Evolutionary conservation across 805 yeast species (phyloP).

Genomic region (Candida verbasci): DNA sequence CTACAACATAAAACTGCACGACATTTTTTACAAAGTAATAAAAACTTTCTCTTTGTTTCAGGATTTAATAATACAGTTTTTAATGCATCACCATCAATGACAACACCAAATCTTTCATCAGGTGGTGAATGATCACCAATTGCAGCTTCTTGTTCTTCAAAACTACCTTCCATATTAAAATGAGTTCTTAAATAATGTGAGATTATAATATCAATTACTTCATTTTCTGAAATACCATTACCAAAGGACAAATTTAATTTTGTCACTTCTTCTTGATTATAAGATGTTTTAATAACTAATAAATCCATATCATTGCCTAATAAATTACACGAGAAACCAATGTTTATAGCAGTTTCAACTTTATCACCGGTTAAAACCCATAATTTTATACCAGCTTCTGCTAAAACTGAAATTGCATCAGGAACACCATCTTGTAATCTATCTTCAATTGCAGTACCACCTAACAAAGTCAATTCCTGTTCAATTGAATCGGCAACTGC

Average conservation of each 20-base stretch:
- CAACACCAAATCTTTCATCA: constrained; percentile 58
- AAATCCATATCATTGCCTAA: constrained; percentile 74
- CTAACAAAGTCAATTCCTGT: constrained; percentile 57
- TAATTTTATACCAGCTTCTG: constrained; percentile 73
- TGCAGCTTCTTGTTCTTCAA: constrained; percentile 52
- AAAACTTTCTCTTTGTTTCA: constrained; percentile 52
- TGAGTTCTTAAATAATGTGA: constrained; percentile 49
- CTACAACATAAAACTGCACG: constrained; percentile 80
- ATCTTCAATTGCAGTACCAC: constrained; percentile 88
- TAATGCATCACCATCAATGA: constrained; percentile 80
- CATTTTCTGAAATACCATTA: constrained; percentile 19
- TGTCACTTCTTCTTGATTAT: constrained; percentile 22
- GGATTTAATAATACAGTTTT: constrained; percentile 35
- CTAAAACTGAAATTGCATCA: constrained; percentile 66
- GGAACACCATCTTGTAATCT: constrained; percentile 84
- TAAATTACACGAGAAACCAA: constrained; percentile 80
- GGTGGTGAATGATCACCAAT: constrained; percentile 63
- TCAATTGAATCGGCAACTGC: constrained; percentile 72
- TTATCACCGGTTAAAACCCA: constrained; percentile 89
- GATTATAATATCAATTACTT: constrained; percentile 45
- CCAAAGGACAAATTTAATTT: constrained; percentile 18
- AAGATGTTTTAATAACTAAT: constrained; percentile 46
- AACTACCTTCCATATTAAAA: constrained; percentile 55
- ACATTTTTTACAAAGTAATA: constrained; percentile 73
- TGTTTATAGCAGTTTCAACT: constrained; percentile 85